These are phyloP conservation scores for Candida alai DNA, from an alignment of 805 yeast genomes.

Conservation along the genomic window DNA sequence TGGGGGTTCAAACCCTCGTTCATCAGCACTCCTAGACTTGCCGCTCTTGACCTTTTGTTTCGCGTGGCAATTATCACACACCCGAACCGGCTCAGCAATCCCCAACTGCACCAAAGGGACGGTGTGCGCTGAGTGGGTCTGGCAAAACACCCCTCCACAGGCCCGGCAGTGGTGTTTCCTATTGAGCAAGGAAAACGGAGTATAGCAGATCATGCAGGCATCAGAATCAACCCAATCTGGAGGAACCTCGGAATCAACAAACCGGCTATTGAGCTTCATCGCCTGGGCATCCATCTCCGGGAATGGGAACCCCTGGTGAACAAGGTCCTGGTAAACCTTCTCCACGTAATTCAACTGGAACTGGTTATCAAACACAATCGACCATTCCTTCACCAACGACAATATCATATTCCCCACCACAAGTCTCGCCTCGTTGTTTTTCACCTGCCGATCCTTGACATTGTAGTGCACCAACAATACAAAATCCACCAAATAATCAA, in stretches of 20 bases:
- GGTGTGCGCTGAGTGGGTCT: conserved; percentile 72
- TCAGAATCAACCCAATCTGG: conserved; percentile 98
- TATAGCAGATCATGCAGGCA: conserved; percentile 91
- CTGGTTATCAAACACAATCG: conserved; percentile 65
- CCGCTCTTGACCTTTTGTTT: conserved; percentile 9
- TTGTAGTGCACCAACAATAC: conserved; percentile 38
- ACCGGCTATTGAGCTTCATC: conserved; percentile 35
- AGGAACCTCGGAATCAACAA: conserved; percentile 87
- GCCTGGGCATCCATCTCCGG: conserved; percentile 41
- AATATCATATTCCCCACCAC: conserved; percentile 57
- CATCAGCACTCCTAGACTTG: conserved; percentile 1
- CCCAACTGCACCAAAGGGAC: conserved; percentile 80
- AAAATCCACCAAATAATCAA: conserved; percentile 66
- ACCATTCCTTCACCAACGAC: conserved; percentile 72
- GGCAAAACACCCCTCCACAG: conserved; percentile 94
- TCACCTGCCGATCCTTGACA: conserved; percentile 21
- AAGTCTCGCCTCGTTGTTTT: conserved; percentile 21
- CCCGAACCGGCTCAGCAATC: conserved; percentile 83
- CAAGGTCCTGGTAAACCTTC: conserved; percentile 55
- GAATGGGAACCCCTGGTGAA: conserved; percentile 61
- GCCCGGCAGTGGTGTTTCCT: conserved; percentile 96
- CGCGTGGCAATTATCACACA: conserved; percentile 79
- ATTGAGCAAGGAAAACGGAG: conserved; percentile 71
- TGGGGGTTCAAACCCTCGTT: no score
- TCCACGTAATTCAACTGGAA: conserved; percentile 62